phyloP scores from a whole-genome alignment of 1,284 basidiomycete species.

The Schizopora paradoxa region DNA sequence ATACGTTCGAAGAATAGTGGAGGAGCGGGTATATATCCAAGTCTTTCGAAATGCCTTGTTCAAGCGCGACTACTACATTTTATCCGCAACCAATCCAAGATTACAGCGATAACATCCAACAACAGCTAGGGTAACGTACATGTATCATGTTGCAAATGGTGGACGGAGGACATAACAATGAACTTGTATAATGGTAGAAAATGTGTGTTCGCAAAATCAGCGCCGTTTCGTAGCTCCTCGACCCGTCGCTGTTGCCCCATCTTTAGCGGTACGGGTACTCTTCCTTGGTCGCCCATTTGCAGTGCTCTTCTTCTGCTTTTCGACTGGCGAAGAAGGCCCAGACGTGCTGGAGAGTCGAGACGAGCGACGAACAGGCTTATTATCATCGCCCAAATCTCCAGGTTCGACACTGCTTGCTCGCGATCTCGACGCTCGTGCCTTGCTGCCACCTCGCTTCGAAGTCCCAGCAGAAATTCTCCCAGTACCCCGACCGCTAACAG shows the following conservation, averaged over 20 bases:
- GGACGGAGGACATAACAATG: no score
- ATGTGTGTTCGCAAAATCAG: no score
- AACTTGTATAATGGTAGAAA: no score
- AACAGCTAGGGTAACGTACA: no score
- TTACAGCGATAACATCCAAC: no score
- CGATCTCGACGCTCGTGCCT: neutral
- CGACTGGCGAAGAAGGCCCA: neutral
- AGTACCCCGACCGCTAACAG: constrained; percentile 2
- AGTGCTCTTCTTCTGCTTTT: constrained; percentile 9
- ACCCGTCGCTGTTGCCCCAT: constrained; percentile 17
- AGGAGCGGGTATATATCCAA: no score
- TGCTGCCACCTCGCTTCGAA: neutral
- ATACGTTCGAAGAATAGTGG: no score
- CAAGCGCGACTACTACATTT: no score
- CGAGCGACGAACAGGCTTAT: constrained; percentile 19
- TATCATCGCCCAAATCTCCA: constrained; percentile 10
- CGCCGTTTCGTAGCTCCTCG: constrained; percentile 11
- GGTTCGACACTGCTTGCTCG: constrained; percentile 10
- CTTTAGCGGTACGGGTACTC: constrained; percentile 12
- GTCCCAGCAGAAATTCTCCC: constrained; percentile 4
- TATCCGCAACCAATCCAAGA: no score
- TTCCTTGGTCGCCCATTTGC: constrained; percentile 8
- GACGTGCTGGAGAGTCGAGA: constrained; percentile 15
- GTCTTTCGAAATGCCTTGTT: no score
- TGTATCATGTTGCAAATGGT: no score